Evolutionary conservation across 805 yeast species (phyloP), one percentile per base, ranked within the genome.

Genomic region (Candida broadrunensis): DNA sequence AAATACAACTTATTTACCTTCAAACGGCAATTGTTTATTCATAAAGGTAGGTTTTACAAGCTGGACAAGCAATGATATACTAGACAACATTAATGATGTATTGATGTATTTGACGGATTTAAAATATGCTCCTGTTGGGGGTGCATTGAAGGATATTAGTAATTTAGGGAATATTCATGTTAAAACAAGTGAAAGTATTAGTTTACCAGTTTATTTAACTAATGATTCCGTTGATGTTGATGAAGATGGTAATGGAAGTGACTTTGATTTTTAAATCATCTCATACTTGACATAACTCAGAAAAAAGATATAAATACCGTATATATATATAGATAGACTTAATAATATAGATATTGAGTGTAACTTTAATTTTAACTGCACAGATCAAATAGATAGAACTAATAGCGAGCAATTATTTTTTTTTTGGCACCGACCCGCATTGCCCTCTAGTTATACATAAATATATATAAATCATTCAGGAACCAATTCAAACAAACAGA

Each of bases 101-200:
- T 43, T 81, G 19, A 51, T 60, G 21, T 80, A 75, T 51, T 61
- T 88, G 26, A 67, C 70, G 3, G 64, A 61, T 11, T 21, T 13
- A 3, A 67, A 70, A 36, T 62, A 63, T 50, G 64, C 55, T 46
- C 85, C 85, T 2, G 73, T 75, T 38, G 87, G 88, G 9, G 88
- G 88, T 2, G 54, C 78, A 3, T 56, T 81, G 21, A 66, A 66
- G 42, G 33, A 29, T 14, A 43, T 71, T 16, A 62, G 66, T 14
- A 72, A 72, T 30, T 63, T 85, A 11, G 69, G 60, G 11, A 75
- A 74, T 19, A 59, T 83, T 13, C 79, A 78, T 51, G 66, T 85
- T 31, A 85, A 84, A 59, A 81, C 88, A 0, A 70, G 78, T 35
- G 83, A 79, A 31, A 83, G 90, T 60, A 70, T 73, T 14, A 78